These are phyloP conservation scores for Geranium brycei DNA, from an alignment of 345 rosid genomes.

Conservation along the genomic window DNA sequence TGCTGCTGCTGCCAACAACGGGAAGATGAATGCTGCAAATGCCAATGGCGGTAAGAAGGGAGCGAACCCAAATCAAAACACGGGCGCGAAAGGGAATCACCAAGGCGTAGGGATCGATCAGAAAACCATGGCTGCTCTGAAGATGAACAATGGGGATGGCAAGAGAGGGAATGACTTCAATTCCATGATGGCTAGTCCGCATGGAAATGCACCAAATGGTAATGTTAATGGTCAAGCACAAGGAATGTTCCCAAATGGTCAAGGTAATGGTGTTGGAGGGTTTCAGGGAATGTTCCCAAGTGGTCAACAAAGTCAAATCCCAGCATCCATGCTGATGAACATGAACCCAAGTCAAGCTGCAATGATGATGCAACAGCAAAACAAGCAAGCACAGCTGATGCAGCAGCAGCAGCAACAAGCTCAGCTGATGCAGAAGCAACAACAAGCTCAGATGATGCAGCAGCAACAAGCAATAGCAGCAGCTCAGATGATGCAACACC, in stretches of 20 bases:
- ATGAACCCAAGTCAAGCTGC: conserved; percentile 24
- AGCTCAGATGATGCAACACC: background rate
- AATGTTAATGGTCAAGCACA: too few species aligned
- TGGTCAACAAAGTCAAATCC: conserved; percentile 8
- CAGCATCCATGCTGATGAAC: conserved; percentile 36
- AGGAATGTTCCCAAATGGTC: too few species aligned
- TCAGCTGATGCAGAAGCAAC: background rate
- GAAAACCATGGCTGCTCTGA: conserved; percentile 24
- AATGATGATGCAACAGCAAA: background rate
- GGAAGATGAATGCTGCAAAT: background rate
- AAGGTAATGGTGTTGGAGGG: background rate
- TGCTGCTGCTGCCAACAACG: conserved; percentile 16
- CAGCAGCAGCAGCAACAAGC: conserved; percentile 13
- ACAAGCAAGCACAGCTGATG: background rate
- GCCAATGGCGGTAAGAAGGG: too few species aligned
- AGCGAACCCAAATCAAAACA: too few species aligned
- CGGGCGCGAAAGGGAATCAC: background rate
- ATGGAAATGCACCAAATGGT: background rate
- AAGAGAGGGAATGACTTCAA: conserved; percentile 28
- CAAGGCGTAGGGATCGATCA: conserved; percentile 14
- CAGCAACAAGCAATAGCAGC: background rate
- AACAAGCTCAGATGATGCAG: background rate
- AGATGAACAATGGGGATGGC: conserved; percentile 18
- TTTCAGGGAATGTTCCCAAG: conserved; percentile 10
- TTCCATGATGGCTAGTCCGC: conserved; percentile 34